phyloP scores from a whole-genome alignment of 1,284 basidiomycete genomes.

The Ustilago xerochloae region DNA sequence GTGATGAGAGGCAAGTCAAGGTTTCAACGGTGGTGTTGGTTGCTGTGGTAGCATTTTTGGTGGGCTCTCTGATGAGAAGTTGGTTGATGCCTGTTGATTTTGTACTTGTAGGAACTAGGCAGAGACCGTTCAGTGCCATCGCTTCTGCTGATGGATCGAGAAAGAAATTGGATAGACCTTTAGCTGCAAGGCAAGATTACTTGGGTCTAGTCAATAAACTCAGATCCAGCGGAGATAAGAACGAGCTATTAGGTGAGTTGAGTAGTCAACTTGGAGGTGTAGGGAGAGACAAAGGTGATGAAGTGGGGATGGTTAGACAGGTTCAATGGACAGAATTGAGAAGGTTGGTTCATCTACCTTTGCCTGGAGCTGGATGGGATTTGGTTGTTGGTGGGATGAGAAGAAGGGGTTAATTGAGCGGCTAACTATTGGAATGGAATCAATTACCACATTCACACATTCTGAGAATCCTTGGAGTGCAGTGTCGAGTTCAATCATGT shows the following conservation, averaged over 20 bases:
- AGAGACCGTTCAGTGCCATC: not conserved
- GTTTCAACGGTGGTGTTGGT: constrained; percentile 73
- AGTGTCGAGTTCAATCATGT: no score
- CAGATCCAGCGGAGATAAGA: not conserved
- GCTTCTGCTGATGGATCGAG: not conserved
- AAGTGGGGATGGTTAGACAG: constrained; percentile 27
- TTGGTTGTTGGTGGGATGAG: constrained; percentile 41
- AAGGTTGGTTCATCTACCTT: constrained; percentile 27
- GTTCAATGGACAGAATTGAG: constrained; percentile 51
- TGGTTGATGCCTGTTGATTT: constrained; percentile 91
- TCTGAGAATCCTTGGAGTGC: no score
- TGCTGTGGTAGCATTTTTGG: constrained; percentile 86
- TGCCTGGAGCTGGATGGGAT: constrained; percentile 37
- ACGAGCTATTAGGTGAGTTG: not conserved
- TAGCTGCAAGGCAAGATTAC: constrained; percentile 12
- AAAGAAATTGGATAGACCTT: not conserved
- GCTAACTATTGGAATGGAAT: not conserved
- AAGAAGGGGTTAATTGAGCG: constrained; percentile 1
- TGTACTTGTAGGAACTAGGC: constrained; percentile 70
- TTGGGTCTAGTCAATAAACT: constrained; percentile 11
- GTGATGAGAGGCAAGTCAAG: constrained; percentile 18
- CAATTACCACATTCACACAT: no score
- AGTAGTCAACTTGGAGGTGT: not conserved
- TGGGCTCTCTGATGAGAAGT: constrained; percentile 88
- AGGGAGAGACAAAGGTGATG: not conserved